phyloP scores from a whole-genome alignment of 2,329 filamentous ascomycete species.

The Thielaviopsis euricoi region DNA sequence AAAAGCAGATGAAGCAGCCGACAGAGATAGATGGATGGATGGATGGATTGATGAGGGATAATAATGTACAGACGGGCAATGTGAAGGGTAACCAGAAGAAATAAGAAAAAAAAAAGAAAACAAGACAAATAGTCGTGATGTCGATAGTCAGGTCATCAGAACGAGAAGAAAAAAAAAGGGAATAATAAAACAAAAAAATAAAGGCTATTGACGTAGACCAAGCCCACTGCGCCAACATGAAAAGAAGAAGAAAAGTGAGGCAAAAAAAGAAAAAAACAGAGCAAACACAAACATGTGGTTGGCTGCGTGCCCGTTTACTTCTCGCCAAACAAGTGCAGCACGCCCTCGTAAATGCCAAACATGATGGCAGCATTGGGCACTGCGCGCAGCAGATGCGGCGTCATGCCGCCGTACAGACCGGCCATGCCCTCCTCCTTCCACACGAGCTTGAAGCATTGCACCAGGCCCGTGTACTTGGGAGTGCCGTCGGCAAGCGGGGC shows the following conservation, averaged over 20 bases:
- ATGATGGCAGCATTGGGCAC: slow-evolving; percentile 90
- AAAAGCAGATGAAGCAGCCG: background rate
- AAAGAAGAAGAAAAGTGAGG: background rate
- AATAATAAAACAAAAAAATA: background rate
- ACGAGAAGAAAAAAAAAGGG: no score
- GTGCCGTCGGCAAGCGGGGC: slow-evolving; percentile 52
- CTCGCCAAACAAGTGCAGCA: slow-evolving; percentile 29
- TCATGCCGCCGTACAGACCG: slow-evolving; percentile 77
- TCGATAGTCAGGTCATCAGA: no score
- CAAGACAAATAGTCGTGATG: no score
- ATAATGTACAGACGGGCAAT: no score
- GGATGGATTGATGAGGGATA: background rate
- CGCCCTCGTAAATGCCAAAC: slow-evolving; percentile 72
- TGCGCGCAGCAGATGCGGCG: slow-evolving; percentile 77
- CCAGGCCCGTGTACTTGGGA: slow-evolving; percentile 73
- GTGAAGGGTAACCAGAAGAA: background rate
- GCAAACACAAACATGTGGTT: background rate
- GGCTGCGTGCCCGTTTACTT: background rate
- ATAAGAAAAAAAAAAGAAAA: background rate
- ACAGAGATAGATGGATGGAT: background rate
- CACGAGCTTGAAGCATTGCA: slow-evolving; percentile 77
- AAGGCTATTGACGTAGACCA: no score
- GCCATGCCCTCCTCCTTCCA: slow-evolving; percentile 78
- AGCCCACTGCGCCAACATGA: background rate
- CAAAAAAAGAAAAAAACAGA: no score